Evolutionary conservation across 352 stramenopile species (phyloP), one percentile per base, ranked within the genome.

Genomic region (Peronospora belbahrii): DNA sequence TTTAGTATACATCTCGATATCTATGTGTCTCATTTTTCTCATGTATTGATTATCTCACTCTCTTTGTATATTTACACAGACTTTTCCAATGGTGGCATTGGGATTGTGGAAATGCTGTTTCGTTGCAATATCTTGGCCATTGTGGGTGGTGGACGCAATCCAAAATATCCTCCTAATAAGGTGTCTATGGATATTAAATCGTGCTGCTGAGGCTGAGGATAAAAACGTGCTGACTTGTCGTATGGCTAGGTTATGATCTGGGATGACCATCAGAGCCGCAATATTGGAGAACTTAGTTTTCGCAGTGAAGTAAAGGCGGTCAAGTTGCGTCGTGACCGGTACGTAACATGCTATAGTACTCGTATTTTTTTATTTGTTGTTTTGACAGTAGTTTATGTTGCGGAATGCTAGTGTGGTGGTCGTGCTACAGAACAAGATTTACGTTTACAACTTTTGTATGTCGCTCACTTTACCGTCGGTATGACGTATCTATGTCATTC

Each of bases 91-190:
- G 91, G 89, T 35, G 95, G 96, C 22, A 98, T 99, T 47, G 96
- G 95, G 10, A 95, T 96, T 48, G 95, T 99, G 4, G 95, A 99
- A 76, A 99, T 99, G 96, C 85, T 99, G 2, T 99, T 98, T 67
- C 88, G 97, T 15, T 98, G 94, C 69, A 99, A 99, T 65, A 93
- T 99, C 19, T 80, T 99, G 36, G 71, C 93, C 24, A 87, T 97
- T 25, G 92, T 97, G 13, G 92, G 92, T 6, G 92, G 88, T 15
- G 92, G 90, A 13, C 73, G 81, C 38, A 93, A 92, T 51, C 92
- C 95, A 24, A 69, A 92, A 48, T 98, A 97, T 51, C 94, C 96
- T 39, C 88, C 93, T 31, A 98, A 99, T 71, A 98, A 98, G 68
- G 85, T 92, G 39, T 9, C n/a, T 6, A 19, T 4, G 2, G 13